phyloP scores from a whole-genome alignment of 2,329 filamentous ascomycete genomes.

The Aspergillus aculeatus region DNA sequence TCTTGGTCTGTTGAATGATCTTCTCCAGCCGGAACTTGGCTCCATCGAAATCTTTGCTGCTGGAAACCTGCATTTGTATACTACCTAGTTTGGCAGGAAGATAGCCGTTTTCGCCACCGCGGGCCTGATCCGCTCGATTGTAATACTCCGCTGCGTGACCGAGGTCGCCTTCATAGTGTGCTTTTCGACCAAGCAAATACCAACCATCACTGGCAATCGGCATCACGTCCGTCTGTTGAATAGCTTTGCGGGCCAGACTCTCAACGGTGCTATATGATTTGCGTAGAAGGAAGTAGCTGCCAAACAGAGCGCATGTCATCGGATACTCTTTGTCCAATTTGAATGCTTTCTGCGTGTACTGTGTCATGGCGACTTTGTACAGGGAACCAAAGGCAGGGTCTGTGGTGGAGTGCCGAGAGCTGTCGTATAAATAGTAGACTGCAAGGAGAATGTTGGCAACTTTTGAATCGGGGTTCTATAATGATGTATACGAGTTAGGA shows the following conservation, averaged over 20 bases:
- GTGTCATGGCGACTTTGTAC: slow-evolving; percentile 91
- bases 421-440: slow-evolving; percentile 84
- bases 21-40: slow-evolving; percentile 94
- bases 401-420: slow-evolving; percentile 76
- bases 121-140: slow-evolving; percentile 82
- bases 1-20: slow-evolving; percentile 81
- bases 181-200: slow-evolving; percentile 90
- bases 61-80: slow-evolving; percentile 82
- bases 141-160: slow-evolving; percentile 82
- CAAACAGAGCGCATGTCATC: slow-evolving; percentile 85
- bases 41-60: slow-evolving; percentile 80
- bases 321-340: slow-evolving; percentile 90
- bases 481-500: not conserved
- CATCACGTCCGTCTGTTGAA: slow-evolving; percentile 93
- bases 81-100: slow-evolving; percentile 92
- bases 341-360: slow-evolving; percentile 90
- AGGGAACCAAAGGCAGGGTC: slow-evolving; percentile 80
- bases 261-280: slow-evolving; percentile 81
- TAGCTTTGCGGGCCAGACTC: slow-evolving; percentile 83
- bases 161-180: slow-evolving; percentile 76
- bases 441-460: slow-evolving; percentile 87
- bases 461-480: slow-evolving; percentile 72
- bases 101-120: slow-evolving; percentile 86
- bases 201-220: slow-evolving; percentile 96
- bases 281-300: slow-evolving; percentile 81